Base-by-base conservation (phyloP, 2,329 filamentous ascomycete genomes). In the Alternaria arborescens region DNA sequence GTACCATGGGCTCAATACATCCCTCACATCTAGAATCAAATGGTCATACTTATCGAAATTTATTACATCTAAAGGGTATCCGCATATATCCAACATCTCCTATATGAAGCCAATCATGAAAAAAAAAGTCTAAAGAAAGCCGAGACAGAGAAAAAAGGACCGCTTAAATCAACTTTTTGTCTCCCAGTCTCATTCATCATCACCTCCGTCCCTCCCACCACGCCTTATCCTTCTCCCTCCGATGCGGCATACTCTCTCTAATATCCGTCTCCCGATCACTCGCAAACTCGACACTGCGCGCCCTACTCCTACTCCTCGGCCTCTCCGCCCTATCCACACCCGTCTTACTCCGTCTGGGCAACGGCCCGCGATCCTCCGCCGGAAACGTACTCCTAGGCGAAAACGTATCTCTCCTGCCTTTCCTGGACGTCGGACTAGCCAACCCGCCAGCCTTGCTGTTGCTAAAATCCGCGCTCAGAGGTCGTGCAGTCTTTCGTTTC, bases 191-290 rank as follows among this genome's bases (percentile, higher is more conserved):
- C n/a, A 11, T 16, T 8, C 11, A 34, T 8, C 24, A 38, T 42
- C 41, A 58, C 52, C 64, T 38, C 52, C 67, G 57, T 28, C 71
- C 73, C 58, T 78, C 75, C 73, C 74, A 78, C 75, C 75, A 78
- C 53, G 75, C 70, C 62, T 65, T 70, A 55, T 73, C 72, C 56
- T 74, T 78, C 22, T 70, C 66, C 47, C 71, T 57, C 14, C 74
- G 58, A 71, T 78, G 75, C 58, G 75, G 75, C 75, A 78, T 76
- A 22, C 28, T 63, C 47, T 75, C 74, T 22, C 74, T 54, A 42
- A 77, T 67, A 48, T 75, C 72, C 53, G 70, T 76, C 62, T 75
- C 74, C 5, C 75, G 58, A 30, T 74, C 70, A 50, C 72, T 61
- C 8, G 58, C 71, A 61, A 68, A 72, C 36, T 71, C 70, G 38